phyloP scores from a whole-genome alignment of 768 basidiomycete genomes.

The Sutorius australiensis region DNA sequence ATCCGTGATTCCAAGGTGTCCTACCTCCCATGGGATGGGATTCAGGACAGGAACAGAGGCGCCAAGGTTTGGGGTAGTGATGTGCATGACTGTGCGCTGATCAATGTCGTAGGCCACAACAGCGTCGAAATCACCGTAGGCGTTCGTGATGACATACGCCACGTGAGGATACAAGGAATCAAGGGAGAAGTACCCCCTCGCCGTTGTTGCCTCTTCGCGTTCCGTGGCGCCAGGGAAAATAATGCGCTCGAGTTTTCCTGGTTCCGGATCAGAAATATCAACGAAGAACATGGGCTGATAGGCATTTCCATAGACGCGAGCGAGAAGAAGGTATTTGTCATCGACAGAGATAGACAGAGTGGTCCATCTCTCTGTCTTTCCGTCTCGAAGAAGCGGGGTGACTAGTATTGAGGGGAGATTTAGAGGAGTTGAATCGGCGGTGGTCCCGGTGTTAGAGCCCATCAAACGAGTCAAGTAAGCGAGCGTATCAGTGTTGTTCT shows the following conservation, averaged over 20 bases:
- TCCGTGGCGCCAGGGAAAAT: constrained; percentile 35
- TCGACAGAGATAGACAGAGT: constrained; percentile 35
- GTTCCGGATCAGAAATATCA: constrained; percentile 30
- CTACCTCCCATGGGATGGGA: constrained; percentile 36
- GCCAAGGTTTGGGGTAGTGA: constrained; percentile 34
- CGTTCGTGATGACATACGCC: constrained; percentile 34
- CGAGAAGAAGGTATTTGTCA: constrained; percentile 36
- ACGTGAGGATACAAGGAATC: constrained; percentile 29
- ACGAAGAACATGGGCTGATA: constrained; percentile 32
- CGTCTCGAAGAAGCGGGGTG: constrained; percentile 30
- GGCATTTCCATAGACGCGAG: constrained; percentile 25
- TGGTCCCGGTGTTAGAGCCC: constrained; percentile 32
- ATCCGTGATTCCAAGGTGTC: constrained; percentile 23
- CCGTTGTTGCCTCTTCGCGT: constrained; percentile 25
- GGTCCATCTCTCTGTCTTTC: constrained; percentile 33
- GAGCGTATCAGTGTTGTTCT: constrained; percentile 36
- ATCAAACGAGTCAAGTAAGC: constrained; percentile 33
- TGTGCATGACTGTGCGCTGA: constrained; percentile 30
- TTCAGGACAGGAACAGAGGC: constrained; percentile 29
- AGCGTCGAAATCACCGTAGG: constrained; percentile 38
- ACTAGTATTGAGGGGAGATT: constrained; percentile 33
- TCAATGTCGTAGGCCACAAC: constrained; percentile 34
- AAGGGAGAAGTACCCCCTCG: constrained; percentile 28
- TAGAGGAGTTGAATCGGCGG: constrained; percentile 27
- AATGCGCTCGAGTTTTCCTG: constrained; percentile 27